Base-by-base conservation (phyloP, 2,329 filamentous ascomycete genomes). In the Exophiala aquamarina region DNA sequence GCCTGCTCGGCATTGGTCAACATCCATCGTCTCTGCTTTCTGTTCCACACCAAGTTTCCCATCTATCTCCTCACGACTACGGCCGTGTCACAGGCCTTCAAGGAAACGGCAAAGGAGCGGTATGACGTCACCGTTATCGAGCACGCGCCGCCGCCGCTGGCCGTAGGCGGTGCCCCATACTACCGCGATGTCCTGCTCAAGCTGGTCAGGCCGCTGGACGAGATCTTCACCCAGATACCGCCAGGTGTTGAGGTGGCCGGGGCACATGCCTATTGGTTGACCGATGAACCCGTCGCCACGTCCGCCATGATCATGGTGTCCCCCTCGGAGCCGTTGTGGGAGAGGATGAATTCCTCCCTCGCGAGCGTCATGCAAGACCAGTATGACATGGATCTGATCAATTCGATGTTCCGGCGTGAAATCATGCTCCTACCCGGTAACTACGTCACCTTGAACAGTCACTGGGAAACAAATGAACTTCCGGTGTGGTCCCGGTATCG, bases 351-450 rank as follows among this genome's bases (percentile, higher is more conserved):
- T 14, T n/a, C 7, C 13, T 18, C 42, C 4, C 19, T 45, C 3
- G 42, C 32, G 8, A 45, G 26, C n/a, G 21, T 45, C 20, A 31
- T 15, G 19, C 21, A 20, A 6, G 32, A 38, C n/a, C 14, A 26
- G 11, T 38, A 45, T 45, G 42, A 45, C n/a, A 45, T 45, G 42
- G 42, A 45, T 26, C 32, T 45, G 33, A 29, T 45, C 42, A 45
- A 45, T 39, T 11, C 32, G 17, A 35, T 38, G 42, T 45, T 45
- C 21, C 9, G 23, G 9, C 15, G 19, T n/a, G 42, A 19, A 7
- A 29, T 35, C 6, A 31, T 31, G 18, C 19, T 44, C 8, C 21
- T 45, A 18, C 42, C 42, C 10, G 23, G 21, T 10, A 4, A 29
- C 14, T 45, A 29, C 23, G 15, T 21, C 32, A 38, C 33, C 2